Evolutionary conservation across 345 rosid genomes (phyloP), one percentile per base, ranked within the genome.

Genomic region (Triadica sebifera): DNA sequence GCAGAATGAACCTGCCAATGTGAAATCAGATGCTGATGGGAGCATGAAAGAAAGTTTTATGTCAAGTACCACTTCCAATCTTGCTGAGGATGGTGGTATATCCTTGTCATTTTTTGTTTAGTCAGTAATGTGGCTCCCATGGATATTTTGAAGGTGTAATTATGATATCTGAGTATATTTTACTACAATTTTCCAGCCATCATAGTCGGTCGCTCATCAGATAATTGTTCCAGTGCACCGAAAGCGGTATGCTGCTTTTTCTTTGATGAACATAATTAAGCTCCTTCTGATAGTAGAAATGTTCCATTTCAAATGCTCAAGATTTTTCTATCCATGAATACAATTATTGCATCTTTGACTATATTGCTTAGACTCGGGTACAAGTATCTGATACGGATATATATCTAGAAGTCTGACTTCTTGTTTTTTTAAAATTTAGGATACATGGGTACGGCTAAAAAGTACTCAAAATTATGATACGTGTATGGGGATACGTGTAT

Each of bases 1-100:
- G 80, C 84, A 94, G 97, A 74, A 74, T 68, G 86, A 79, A 72
- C 75, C 81, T 46, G 85, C 41, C 78, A 88, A 85, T 81, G 77
- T 73, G 74, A 81, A 84, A 78, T 84, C 89, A 67, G 84, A 86
- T 76, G 81, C 76, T 69, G 84, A 84, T 78, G 91, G 82, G 79
- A 81, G 81, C 74, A 70, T 85, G 79, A 76, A 83, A 65, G 91
- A 87, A 72, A 84, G 72, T 75, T 78, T 87, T 70, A 83, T 85
- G 9, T 67, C 84, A 55, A 87, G 86, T 82, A 73, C 78, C 77
- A 58, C 84, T 81, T 90, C 89, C 74, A 88, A 84, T 80, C 68
- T 60, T 58, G 85, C 83, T 29, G 85, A 81, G 64, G 84, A 76
- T 70, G 83, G 81, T 78, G 85, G 85, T 78, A 67, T 45, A 75